A percentile compares a stretch with the other conserved stretches of the same genome.
These are phyloP conservation scores for Pseudocercospora macadamiae DNA, from an alignment of 2,329 filamentous ascomycete species.

Conservation along the genomic window DNA sequence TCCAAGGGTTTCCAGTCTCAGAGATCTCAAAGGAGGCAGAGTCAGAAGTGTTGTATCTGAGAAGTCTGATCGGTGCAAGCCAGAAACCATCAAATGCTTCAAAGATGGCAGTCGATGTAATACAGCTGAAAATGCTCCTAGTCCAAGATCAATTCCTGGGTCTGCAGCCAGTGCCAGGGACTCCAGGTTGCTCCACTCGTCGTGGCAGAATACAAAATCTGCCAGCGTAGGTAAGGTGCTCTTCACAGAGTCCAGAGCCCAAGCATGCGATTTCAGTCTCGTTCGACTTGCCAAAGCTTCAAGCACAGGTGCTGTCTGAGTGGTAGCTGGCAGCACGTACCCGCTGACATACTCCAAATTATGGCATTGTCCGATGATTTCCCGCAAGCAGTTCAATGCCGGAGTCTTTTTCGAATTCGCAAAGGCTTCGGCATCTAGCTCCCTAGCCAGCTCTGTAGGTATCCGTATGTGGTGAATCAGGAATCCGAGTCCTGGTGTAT, in stretches of 20 bases:
- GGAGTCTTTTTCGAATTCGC: constrained; percentile 46
- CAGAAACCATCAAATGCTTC: constrained; percentile 58
- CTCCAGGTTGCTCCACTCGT: constrained; percentile 54
- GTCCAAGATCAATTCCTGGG: constrained; percentile 51
- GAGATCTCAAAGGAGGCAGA: constrained; percentile 55
- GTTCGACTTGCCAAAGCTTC: constrained; percentile 58
- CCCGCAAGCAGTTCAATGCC: constrained; percentile 56
- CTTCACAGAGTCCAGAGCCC: constrained; percentile 49
- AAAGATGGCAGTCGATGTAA: constrained; percentile 57
- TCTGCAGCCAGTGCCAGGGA: constrained; percentile 57
- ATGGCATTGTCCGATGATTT: constrained; percentile 62
- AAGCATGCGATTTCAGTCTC: constrained; percentile 58
- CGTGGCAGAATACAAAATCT: constrained; percentile 58
- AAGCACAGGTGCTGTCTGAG: constrained; percentile 29
- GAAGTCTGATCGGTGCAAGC: constrained; percentile 58
- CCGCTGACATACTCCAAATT: constrained; percentile 59
- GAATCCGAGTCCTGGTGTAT: constrained; percentile 54
- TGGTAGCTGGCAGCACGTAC: constrained; percentile 48
- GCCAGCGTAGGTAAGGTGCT: constrained; percentile 47
- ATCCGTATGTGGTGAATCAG: constrained; percentile 58
- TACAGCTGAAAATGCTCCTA: constrained; percentile 58
- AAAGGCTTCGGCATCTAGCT: constrained; percentile 36
- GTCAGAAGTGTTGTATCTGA: constrained; percentile 58
- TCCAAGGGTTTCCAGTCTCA: constrained; percentile 59
- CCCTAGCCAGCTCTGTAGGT: constrained; percentile 49